These are phyloP conservation scores for Chrysosporium queenslandicum DNA, from an alignment of 2,329 filamentous ascomycete genomes.

Conservation along the genomic window DNA sequence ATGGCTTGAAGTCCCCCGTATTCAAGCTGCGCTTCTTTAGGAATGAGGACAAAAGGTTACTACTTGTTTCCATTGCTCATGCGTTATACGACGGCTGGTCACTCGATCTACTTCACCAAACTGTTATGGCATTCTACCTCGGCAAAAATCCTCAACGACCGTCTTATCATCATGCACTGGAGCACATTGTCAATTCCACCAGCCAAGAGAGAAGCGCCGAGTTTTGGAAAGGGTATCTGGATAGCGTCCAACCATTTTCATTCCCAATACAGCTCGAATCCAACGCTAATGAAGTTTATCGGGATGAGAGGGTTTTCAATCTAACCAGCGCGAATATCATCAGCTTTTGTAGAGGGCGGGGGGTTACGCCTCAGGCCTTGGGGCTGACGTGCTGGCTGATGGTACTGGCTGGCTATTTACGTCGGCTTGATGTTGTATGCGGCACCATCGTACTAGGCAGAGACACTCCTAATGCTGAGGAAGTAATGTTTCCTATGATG, in stretches of 20 bases:
- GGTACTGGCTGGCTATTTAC: conserved; percentile 53
- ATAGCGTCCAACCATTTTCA: conserved; percentile 36
- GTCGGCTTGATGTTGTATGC: conserved; percentile 65
- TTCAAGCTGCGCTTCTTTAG: conserved; percentile 31
- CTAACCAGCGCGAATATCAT: conserved; percentile 38
- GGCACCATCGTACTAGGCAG: conserved; percentile 76
- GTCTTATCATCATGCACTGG: conserved; percentile 46
- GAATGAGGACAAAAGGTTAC: conserved; percentile 29
- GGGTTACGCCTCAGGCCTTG: conserved; percentile 65
- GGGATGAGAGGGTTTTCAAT: conserved; percentile 21
- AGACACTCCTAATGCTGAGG: conserved; percentile 58
- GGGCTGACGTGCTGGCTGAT: conserved; percentile 68
- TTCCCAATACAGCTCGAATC: conserved; percentile 31
- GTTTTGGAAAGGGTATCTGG: conserved; percentile 66
- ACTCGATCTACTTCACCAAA: conserved; percentile 59
- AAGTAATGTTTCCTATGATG: conserved; percentile 78
- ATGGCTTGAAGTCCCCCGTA: conserved; percentile 22
- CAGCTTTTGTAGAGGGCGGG: conserved; percentile 54
- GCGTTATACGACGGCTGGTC: conserved; percentile 88
- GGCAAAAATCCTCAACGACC: conserved; percentile 36
- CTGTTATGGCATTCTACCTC: conserved; percentile 53
- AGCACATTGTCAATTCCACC: conserved; percentile 42
- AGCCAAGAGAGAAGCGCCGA: conserved; percentile 37
- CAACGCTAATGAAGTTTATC: conserved; percentile 18
- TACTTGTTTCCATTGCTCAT: conserved; percentile 67